Base-by-base conservation (phyloP, 176 grass and related monocot species). In the Zizania latifolia region DNA sequence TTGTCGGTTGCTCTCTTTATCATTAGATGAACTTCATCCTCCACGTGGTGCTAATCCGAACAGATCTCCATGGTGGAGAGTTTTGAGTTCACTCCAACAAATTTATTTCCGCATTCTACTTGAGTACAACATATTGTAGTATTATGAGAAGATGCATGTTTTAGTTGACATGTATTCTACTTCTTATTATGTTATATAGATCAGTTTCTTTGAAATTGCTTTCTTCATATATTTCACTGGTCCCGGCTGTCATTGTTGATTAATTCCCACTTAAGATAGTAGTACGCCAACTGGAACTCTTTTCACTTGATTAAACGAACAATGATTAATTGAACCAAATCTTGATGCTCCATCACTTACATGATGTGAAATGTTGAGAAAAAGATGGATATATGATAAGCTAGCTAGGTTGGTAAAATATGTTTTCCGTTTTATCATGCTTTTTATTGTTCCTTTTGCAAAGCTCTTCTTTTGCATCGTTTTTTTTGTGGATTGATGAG, bases 301-400 rank as follows among this genome's bases (percentile, higher is more conserved):
- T 64, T 84, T 88, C 62, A 84, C 44, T 62, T 63, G 70, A 80
- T 5, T 56, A 75, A 62, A 69, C 81, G 57, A 27, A 27, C 56
- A 70, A 84, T 88, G 80, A 84, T 75, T 75, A 84, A 84, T 75
- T 75, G 78, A 75, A 69, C 27, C 15, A 73, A 50, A 82, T n/a
- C 37, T 31, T 68, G 50, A 72, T 62, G 77, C 1, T 71, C 72
- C 78, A 67, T 81, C 64, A n/a, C 50, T 77, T 43, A 84, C 60
- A 78, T 58, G 72, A 85, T 68, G 67, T 75, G 76, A 80, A 80
- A 80, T 72, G 51, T n/a, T 26, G 10, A 36, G 6, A 23, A 54
- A 81, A 77, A 66, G 77, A 85, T 67, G n/a, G n/a, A n/a, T n/a
- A n/a, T n/a, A n/a, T n/a, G n/a, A n/a, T n/a, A n/a, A n/a, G n/a